Base-by-base conservation (phyloP, 495 filamentous ascomycete genomes). In the Evansstolkia leycettana region DNA sequence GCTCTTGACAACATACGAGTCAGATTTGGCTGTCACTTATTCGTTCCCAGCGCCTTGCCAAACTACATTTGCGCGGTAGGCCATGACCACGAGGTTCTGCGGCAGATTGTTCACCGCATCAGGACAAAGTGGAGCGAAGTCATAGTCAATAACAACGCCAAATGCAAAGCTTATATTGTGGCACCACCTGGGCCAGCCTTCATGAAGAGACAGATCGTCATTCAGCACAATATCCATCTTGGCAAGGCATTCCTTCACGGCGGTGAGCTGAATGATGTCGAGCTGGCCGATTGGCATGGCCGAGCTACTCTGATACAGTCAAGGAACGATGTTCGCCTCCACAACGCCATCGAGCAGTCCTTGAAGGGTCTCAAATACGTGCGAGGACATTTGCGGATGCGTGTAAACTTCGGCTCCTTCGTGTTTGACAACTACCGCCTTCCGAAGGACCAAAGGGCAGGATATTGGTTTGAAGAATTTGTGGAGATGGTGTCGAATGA, bases 321-420 rank as follows among this genome's bases (percentile, higher is more conserved):
- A 0, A 50, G 47, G 15, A 61, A 62, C 28, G 37, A 41, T n/a
- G 12, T 16, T 11, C 43, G 46, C 2, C 36, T 65, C 17, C 37
- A 57, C 7, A 42, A 28, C 1, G 46, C 50, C 1, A 26, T 66
- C 18, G 39, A 51, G 8, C 51, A 41, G 33, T 55, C 51, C 0
- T 34, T 68, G n/a, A 34, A 31, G 6, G 38, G 46, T 4, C 37
- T 69, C n/a, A 41, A 47, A 2, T 54, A 47, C 16, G 53, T 54
- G 26, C 49, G 55, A 34, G 60, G 57, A 11, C 49, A 62, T 20
- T 46, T 76, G 23, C 56, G 59, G 1, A 63, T 84, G 66, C 62
- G 70, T 14, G 60, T 78, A 2, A 58, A 67, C 20, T 67, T 82
- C 28, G 80, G 78, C 0, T 54, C 59, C 0, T 60, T 75, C 17